phyloP scores from a whole-genome alignment of 441 rosid genomes.

The Brassica balearica region DNA sequence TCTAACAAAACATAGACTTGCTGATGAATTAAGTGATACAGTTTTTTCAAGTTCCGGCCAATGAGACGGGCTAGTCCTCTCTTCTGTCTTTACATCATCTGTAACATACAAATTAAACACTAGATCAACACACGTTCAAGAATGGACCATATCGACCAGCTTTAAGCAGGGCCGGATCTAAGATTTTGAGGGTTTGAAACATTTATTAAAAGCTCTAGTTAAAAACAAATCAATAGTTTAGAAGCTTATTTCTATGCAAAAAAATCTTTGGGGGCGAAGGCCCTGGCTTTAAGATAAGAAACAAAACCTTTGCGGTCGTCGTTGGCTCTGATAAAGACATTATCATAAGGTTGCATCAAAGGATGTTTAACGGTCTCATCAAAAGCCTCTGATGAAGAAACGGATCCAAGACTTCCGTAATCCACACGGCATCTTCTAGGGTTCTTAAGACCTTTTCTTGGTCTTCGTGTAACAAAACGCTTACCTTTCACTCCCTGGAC shows the following conservation, averaged over 20 bases:
- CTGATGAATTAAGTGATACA: conserved; percentile 24
- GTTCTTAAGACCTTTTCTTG: conserved; percentile 51
- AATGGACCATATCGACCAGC: neutral
- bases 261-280: no score
- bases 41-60: conserved; percentile 47
- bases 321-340: conserved; percentile 24
- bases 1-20: conserved; percentile 33
- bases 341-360: conserved; percentile 45
- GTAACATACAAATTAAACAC: conserved; percentile 9
- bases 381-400: conserved; percentile 51
- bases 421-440: conserved; percentile 46
- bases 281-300: conserved; percentile 27
- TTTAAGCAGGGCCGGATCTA: no score
- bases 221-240: no score
- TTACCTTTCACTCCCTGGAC: conserved; percentile 43
- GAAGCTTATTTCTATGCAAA: no score
- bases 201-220: no score
- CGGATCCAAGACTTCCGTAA: conserved; percentile 39
- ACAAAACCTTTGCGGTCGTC: conserved; percentile 30
- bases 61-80: conserved; percentile 34
- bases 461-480: conserved; percentile 48
- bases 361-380: conserved; percentile 32
- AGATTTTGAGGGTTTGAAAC: no score
- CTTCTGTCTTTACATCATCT: conserved; percentile 51
- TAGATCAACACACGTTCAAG: neutral